These are phyloP conservation scores for Pleurotus citrinopileatus DNA, from an alignment of 768 basidiomycete genomes.

Conservation along the genomic window DNA sequence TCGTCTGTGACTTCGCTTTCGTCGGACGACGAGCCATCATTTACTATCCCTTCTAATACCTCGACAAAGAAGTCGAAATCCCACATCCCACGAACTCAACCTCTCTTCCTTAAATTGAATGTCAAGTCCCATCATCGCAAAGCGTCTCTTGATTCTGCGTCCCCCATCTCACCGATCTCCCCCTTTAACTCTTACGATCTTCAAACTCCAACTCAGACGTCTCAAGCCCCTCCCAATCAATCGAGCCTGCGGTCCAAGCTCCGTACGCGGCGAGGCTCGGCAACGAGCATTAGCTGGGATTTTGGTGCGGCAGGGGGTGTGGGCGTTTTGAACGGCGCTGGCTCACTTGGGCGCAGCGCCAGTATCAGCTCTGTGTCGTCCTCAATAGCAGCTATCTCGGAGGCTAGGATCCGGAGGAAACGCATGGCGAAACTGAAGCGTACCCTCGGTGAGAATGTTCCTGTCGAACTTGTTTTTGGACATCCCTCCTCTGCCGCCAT, in stretches of 20 bases:
- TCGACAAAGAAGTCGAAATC: constrained; percentile 7
- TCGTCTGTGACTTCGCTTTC: constrained; percentile 7
- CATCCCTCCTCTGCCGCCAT: constrained; percentile 8
- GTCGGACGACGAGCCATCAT: constrained; percentile 3
- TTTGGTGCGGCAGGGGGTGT: not conserved
- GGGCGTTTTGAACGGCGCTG: constrained; percentile 3
- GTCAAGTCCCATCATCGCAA: constrained; percentile 1
- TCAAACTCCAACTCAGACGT: constrained; percentile 1
- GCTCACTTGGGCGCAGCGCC: not conserved
- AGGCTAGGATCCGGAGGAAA: constrained; percentile 25
- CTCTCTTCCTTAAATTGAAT: constrained; percentile 8
- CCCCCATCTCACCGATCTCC: constrained; percentile 6
- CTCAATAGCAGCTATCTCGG: not conserved
- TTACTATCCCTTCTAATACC: not conserved
- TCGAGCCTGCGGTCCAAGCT: not conserved
- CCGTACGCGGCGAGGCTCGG: not conserved
- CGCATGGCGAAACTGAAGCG: constrained; percentile 58
- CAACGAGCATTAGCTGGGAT: constrained; percentile 5
- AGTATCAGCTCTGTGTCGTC: not conserved
- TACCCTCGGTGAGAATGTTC: constrained; percentile 58
- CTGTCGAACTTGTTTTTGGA: constrained; percentile 48
- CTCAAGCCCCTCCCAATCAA: not conserved
- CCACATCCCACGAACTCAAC: not conserved
- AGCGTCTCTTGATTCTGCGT: not conserved
- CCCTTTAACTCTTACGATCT: not conserved